Percentiles rank a stretch among this genome's conserved stretches.
phyloP scores from a whole-genome alignment of 2,329 filamentous ascomycete species.

The Aspergillus vadensis region DNA sequence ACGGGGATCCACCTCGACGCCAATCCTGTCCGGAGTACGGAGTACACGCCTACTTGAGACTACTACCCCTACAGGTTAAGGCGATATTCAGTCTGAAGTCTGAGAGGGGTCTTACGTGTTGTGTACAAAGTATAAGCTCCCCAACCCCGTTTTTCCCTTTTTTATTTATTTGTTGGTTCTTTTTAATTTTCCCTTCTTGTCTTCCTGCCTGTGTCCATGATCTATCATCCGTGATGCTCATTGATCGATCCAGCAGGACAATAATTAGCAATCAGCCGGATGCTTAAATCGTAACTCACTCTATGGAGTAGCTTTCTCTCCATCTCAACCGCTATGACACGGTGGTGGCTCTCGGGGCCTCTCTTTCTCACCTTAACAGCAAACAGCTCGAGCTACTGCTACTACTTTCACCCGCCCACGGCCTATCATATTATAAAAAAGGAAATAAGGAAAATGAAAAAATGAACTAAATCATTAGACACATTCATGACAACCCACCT shows the following conservation, averaged over 20 bases:
- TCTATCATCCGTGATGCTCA: background rate
- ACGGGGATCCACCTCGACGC: background rate
- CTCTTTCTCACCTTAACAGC: background rate
- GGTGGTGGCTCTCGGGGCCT: background rate
- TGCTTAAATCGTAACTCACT: background rate
- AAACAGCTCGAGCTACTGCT: too few relatives aligned
- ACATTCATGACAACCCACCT: background rate
- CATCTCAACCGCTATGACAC: background rate
- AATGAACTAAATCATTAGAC: too few relatives aligned
- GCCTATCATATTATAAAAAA: too few relatives aligned
- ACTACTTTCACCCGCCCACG: too few relatives aligned
- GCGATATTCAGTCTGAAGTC: background rate
- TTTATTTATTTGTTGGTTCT: too few relatives aligned
- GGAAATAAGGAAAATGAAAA: too few relatives aligned
- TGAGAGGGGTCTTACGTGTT: slow-evolving; percentile 10
- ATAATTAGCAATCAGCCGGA: background rate
- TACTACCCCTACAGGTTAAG: background rate
- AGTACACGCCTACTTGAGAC: slow-evolving; percentile 8
- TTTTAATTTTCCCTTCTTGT: too few relatives aligned
- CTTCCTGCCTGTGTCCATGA: background rate
- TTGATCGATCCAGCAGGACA: slow-evolving; percentile 2
- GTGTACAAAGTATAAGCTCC: slow-evolving; percentile 9
- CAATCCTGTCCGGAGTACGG: slow-evolving; percentile 4
- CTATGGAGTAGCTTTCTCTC: background rate
- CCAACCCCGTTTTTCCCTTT: background rate